phyloP scores from a whole-genome alignment of 371 early-diverging fungal species.

The Blyttiomyces sp. region DNA sequence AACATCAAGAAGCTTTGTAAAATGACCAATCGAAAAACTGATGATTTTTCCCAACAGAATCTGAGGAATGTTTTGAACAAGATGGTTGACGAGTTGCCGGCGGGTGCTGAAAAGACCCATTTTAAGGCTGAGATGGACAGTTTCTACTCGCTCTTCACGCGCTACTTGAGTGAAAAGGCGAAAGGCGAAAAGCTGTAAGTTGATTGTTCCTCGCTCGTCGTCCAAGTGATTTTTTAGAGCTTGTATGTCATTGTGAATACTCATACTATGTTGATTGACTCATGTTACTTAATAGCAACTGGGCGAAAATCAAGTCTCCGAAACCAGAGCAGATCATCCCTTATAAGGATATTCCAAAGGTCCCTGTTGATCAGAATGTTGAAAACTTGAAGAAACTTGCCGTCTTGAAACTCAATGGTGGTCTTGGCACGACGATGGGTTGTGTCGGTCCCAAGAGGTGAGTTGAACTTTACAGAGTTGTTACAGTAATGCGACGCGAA shows the following conservation, averaged over 20 bases:
- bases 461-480: constrained; percentile 12
- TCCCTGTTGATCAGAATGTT: constrained; percentile 46
- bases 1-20: not conserved
- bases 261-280: not conserved
- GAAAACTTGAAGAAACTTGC: constrained; percentile 84
- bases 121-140: constrained; percentile 69
- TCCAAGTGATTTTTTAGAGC: not conserved
- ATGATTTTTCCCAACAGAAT: too few relatives aligned
- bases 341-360: constrained; percentile 65
- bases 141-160: constrained; percentile 85
- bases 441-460: constrained; percentile 97
- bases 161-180: constrained; percentile 75
- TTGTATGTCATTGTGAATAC: too few relatives aligned
- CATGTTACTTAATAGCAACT: constrained; percentile 58
- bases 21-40: not conserved
- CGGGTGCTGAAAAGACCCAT: constrained; percentile 23
- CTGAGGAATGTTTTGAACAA: constrained; percentile 45
- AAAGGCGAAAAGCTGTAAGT: constrained; percentile 83
- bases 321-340: constrained; percentile 74
- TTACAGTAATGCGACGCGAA: not conserved
- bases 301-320: constrained; percentile 91
- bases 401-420: constrained; percentile 99
- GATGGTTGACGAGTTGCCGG: constrained; percentile 37
- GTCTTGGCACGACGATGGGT: constrained; percentile 99
- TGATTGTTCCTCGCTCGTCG: too few relatives aligned